Evolutionary conservation across 805 yeast genomes (phyloP).

Genomic region (Saturnispora saitoi): DNA sequence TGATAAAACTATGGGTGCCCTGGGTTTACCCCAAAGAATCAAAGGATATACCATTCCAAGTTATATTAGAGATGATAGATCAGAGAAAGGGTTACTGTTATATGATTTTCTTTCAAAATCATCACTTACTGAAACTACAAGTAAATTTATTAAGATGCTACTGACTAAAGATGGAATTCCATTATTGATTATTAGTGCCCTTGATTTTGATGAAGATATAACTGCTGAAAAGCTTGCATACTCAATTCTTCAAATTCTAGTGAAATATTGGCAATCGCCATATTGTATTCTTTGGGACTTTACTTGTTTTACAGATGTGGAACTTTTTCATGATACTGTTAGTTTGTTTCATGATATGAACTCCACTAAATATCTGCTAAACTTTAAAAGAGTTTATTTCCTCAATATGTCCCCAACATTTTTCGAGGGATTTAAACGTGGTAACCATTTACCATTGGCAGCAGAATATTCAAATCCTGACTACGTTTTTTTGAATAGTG

Average conservation of each 20-base stretch:
- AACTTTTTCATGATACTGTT: slow-evolving; percentile 8
- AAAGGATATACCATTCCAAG: slow-evolving; percentile 50
- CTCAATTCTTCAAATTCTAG: slow-evolving; percentile 53
- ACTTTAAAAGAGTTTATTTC: slow-evolving; percentile 47
- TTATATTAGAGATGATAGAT: slow-evolving; percentile 38
- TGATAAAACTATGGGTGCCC: slow-evolving; percentile 38
- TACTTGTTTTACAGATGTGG: slow-evolving; percentile 39
- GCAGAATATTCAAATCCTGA: slow-evolving; percentile 7
- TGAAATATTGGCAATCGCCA: slow-evolving; percentile 64
- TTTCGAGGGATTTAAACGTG: slow-evolving; percentile 11
- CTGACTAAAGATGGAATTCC: slow-evolving; percentile 70
- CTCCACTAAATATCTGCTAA: slow-evolving; percentile 43
- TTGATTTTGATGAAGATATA: slow-evolving; percentile 29
- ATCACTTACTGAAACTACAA: slow-evolving; percentile 44
- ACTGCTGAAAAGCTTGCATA: slow-evolving; percentile 48
- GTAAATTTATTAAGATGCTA: slow-evolving; percentile 50
- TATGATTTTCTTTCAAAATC: slow-evolving; percentile 70
- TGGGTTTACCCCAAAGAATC: slow-evolving; percentile 54
- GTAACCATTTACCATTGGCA: slow-evolving; percentile 9
- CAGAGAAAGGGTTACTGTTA: slow-evolving; percentile 41
- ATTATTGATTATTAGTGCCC: slow-evolving; percentile 42
- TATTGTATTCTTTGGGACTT: slow-evolving; percentile 60
- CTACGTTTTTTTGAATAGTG: slow-evolving; percentile 34
- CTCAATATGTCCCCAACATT: slow-evolving; percentile 37
- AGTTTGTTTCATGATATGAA: slow-evolving; percentile 26